Conservation (phyloP, 2,329 filamentous ascomycete genomes). For the Venturia effusa region DNA sequence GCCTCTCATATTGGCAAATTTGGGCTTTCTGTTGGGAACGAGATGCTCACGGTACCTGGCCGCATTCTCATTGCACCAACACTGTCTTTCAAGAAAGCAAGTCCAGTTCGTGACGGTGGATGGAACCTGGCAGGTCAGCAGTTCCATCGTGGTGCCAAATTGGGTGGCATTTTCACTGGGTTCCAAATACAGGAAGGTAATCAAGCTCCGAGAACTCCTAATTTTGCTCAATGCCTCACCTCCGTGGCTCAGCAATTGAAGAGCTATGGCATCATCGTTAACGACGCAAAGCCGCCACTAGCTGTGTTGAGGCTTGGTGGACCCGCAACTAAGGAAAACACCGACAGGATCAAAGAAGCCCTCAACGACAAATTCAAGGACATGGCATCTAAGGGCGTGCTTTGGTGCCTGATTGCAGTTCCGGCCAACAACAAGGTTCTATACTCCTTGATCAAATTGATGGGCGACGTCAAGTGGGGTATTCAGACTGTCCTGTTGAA, state of each 20-base stretch:
- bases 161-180: slow-evolving; percentile 1
- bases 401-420: slow-evolving; percentile 53
- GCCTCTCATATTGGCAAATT: slow-evolving; percentile 40
- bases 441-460: slow-evolving; percentile 57
- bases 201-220: neutral
- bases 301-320: neutral
- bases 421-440: slow-evolving; percentile 38
- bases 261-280: neutral
- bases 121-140: slow-evolving; percentile 53
- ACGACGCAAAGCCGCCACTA: neutral
- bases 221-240: neutral
- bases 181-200: neutral
- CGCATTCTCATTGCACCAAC: slow-evolving; percentile 54
- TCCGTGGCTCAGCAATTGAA: neutral
- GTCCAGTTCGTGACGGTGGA: slow-evolving; percentile 37
- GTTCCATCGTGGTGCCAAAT: slow-evolving; percentile 1
- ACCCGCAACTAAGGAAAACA: neutral
- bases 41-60: slow-evolving; percentile 60
- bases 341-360: neutral
- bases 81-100: slow-evolving; percentile 44
- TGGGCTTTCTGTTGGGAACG: slow-evolving; percentile 49
- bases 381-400: slow-evolving; percentile 14
- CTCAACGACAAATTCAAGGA: neutral
- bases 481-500: slow-evolving; percentile 55
- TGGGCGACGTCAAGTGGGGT: slow-evolving; percentile 56